Conservation (phyloP, 2,329 filamentous ascomycete species). For the Trichophyton rubrum region DNA sequence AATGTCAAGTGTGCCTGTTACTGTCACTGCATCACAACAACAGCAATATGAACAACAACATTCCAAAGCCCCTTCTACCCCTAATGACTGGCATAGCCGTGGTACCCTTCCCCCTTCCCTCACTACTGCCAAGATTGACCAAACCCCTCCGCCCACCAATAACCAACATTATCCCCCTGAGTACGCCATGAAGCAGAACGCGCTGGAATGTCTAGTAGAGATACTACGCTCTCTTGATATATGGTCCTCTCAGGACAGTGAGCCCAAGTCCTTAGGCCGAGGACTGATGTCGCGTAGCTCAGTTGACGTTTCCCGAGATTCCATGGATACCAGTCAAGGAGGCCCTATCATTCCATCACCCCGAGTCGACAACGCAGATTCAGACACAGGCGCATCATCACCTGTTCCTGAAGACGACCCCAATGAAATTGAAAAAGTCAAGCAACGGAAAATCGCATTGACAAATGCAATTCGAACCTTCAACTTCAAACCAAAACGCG, state of each 20-base stretch:
- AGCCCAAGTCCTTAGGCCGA: constrained; percentile 24
- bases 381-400: constrained; percentile 49
- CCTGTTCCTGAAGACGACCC: constrained; percentile 76
- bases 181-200: constrained; percentile 80
- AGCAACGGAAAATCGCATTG: constrained; percentile 83
- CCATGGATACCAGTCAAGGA: constrained; percentile 52
- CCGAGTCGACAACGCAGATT: constrained; percentile 43
- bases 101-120: constrained; percentile 78
- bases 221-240: constrained; percentile 80
- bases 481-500: constrained; percentile 95
- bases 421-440: constrained; percentile 84
- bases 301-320: constrained; percentile 53
- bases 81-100: constrained; percentile 71
- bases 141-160: constrained; percentile 30
- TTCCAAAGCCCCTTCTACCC: constrained; percentile 43
- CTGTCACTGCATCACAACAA: constrained; percentile 64
- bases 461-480: constrained; percentile 82
- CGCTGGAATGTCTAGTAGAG: constrained; percentile 77
- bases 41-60: constrained; percentile 75
- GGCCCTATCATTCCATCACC: constrained; percentile 45
- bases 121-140: constrained; percentile 61
- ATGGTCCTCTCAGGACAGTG: constrained; percentile 65
- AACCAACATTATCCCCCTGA: constrained; percentile 66
- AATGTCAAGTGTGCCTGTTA: constrained; percentile 66
- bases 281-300: constrained; percentile 33